Evolutionary conservation across 2,329 filamentous ascomycete species (phyloP), one percentile per base, ranked within the genome.

Genomic region (Parascedosporium putredinis): DNA sequence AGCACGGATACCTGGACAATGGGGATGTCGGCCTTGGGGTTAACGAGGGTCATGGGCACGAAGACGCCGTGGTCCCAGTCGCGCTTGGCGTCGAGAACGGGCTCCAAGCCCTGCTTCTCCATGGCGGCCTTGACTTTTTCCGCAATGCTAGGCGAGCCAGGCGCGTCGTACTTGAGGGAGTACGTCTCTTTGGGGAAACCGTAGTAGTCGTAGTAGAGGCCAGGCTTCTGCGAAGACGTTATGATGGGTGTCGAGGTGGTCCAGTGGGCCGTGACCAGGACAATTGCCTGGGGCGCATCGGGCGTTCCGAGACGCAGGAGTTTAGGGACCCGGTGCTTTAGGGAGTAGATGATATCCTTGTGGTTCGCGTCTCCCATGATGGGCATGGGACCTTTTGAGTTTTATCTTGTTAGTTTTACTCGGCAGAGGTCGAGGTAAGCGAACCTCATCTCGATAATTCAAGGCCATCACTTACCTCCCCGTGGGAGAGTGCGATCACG

Each of bases 61-160:
- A 80, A 81, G 51, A 81, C 75, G 63, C 77, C 78, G 58, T 81
- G 78, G 58, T 81, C 77, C 77, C 77, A 81, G 51, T 71, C 65
- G 36, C 71, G 67, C 51, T 60, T 47, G 12, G 49, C 54, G 53
- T 75, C 65, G 10, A 74, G 61, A 10, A 53, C 53, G 2, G 67
- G 62, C 12, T 60, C 54, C 0, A 80, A 59, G 0, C 77, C 77
- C n/a, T 68, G 67, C 2, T 60, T 62, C 14, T 64, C 61, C 34
- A 82, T 56, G 3, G 68, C 66, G n/a, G 65, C 62, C 9, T 66
- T 66, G 22, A 80, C 64, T 52, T 74, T 65, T 2, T 59, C 61
- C 0, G 79, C 79, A 3, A 82, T 59, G 29, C 69, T 70, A 1
- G 77, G 75, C 24, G 71, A 71, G 1, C 79, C 79, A 0, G 73